These are phyloP conservation scores for Hypoxylon intermedium DNA, from an alignment of 495 filamentous ascomycete species.

Conservation along the genomic window DNA sequence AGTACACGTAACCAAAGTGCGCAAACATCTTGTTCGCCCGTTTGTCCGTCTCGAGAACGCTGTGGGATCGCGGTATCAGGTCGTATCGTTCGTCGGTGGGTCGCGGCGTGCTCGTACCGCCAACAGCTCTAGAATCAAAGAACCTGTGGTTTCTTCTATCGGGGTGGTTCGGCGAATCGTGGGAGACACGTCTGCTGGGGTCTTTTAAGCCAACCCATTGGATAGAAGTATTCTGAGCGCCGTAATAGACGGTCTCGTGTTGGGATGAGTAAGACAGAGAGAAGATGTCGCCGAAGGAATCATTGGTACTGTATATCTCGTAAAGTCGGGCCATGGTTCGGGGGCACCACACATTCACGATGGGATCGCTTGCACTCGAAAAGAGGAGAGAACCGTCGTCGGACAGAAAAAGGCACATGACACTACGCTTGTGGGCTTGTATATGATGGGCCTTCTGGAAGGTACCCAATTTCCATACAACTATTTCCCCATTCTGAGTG, in stretches of 20 bases:
- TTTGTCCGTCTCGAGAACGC: constrained; percentile 78
- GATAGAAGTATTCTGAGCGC: constrained; percentile 93
- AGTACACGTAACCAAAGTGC: constrained; percentile 94
- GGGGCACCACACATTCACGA: constrained; percentile 78
- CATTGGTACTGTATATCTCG: constrained; percentile 90
- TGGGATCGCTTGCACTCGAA: constrained; percentile 91
- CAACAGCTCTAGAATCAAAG: constrained; percentile 89
- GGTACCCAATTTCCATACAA: constrained; percentile 87
- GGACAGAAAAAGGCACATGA: constrained; percentile 82
- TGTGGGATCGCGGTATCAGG: constrained; percentile 62
- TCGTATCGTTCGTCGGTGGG: constrained; percentile 58
- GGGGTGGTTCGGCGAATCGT: constrained; percentile 73
- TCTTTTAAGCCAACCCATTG: constrained; percentile 67
- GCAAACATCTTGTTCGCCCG: constrained; percentile 85
- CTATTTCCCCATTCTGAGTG: constrained; percentile 88
- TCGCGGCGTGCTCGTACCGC: constrained; percentile 77
- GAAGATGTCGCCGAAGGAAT: constrained; percentile 90
- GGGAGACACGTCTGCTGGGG: constrained; percentile 57
- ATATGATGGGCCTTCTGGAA: constrained; percentile 78
- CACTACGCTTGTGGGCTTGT: constrained; percentile 86
- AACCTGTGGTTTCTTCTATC: constrained; percentile 86
- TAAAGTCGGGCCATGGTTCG: constrained; percentile 64
- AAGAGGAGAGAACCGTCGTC: constrained; percentile 78
- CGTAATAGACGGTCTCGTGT: constrained; percentile 84
- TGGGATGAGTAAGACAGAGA: constrained; percentile 83